Percentiles rank a stretch among this genome's conserved stretches.
phyloP scores from a whole-genome alignment of 2,329 filamentous ascomycete genomes.

The Botrytis galanthina region DNA sequence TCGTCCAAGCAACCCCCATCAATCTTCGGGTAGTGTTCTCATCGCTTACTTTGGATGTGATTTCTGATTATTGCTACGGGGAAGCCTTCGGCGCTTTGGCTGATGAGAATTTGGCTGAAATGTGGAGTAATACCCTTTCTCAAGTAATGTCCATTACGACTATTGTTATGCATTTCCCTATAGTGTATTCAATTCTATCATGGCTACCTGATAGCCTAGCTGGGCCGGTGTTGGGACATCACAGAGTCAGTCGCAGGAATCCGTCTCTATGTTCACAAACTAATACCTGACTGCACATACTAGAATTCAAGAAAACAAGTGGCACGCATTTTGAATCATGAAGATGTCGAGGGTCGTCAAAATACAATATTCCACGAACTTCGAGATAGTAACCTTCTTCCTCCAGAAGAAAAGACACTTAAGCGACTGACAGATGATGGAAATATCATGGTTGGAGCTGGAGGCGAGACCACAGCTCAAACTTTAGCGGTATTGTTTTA shows the following conservation, averaged over 20 bases:
- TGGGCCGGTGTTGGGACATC: slow-evolving; percentile 18
- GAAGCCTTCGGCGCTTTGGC: slow-evolving; percentile 25
- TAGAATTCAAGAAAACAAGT: slow-evolving; percentile 30
- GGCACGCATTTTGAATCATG: slow-evolving; percentile 1
- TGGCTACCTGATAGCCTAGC: slow-evolving; percentile 17
- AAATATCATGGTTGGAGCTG: slow-evolving; percentile 38
- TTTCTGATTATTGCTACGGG: slow-evolving; percentile 35
- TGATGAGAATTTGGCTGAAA: slow-evolving; percentile 12
- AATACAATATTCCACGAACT: slow-evolving; percentile 35
- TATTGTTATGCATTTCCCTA: slow-evolving; percentile 11
- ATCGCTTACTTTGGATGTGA: slow-evolving; percentile 29
- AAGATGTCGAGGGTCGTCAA: slow-evolving; percentile 14
- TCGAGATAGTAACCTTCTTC: slow-evolving; percentile 33
- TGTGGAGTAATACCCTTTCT: slow-evolving; percentile 14
- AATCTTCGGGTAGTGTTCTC: slow-evolving; percentile 13
- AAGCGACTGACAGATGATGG: slow-evolving; percentile 39
- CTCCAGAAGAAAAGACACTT: slow-evolving; percentile 39
- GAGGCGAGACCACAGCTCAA: slow-evolving; percentile 41
- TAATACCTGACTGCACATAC: slow-evolving; percentile 39
- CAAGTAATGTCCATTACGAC: neutral
- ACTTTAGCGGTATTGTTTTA: slow-evolving; percentile 40
- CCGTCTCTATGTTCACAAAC: slow-evolving; percentile 18
- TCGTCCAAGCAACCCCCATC: slow-evolving; percentile 11
- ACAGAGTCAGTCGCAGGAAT: neutral
- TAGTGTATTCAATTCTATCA: neutral